phyloP scores from a whole-genome alignment of 1,284 basidiomycete genomes.

The Cryptococcus wingfieldii region DNA sequence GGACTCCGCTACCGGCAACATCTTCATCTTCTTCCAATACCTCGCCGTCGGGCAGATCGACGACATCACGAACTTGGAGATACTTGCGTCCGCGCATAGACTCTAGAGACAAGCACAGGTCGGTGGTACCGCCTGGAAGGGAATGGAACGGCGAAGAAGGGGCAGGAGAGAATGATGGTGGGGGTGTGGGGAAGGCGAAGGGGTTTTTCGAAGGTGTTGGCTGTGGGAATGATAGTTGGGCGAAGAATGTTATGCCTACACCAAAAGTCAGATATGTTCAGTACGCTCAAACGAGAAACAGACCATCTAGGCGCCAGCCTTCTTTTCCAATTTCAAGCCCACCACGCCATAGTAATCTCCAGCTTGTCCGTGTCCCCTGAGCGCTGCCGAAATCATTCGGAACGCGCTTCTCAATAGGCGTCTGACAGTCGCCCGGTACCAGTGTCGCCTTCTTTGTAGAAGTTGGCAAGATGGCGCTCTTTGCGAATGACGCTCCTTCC shows the following conservation, averaged over 20 bases:
- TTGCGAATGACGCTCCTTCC: conserved; percentile 11
- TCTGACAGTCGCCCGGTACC: background rate
- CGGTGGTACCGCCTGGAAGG: conserved; percentile 31
- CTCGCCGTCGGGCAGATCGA: conserved; percentile 33
- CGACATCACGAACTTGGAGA: conserved; percentile 36
- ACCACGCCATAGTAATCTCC: conserved; percentile 48
- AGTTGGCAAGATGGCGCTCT: conserved; percentile 14
- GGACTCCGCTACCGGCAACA: conserved; percentile 28
- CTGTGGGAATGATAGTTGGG: conserved; percentile 28
- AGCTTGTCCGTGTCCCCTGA: conserved; percentile 6
- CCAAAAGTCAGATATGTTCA: background rate
- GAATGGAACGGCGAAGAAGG: conserved; percentile 25
- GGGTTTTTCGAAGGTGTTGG: conserved; percentile 23
- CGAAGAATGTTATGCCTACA: conserved; percentile 44
- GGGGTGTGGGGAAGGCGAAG: conserved; percentile 18
- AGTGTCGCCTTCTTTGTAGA: conserved; percentile 4
- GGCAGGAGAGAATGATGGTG: background rate
- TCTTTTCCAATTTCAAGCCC: conserved; percentile 45
- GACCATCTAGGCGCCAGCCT: conserved; percentile 46
- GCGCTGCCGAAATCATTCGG: no score
- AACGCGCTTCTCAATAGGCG: no score
- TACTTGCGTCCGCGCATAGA: conserved; percentile 45
- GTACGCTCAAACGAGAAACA: no score
- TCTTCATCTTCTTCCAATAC: conserved; percentile 26
- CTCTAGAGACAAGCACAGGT: conserved; percentile 48